phyloP scores from a whole-genome alignment of 1,139 yeast genomes.

The Yamadazyma membranifaciens region DNA sequence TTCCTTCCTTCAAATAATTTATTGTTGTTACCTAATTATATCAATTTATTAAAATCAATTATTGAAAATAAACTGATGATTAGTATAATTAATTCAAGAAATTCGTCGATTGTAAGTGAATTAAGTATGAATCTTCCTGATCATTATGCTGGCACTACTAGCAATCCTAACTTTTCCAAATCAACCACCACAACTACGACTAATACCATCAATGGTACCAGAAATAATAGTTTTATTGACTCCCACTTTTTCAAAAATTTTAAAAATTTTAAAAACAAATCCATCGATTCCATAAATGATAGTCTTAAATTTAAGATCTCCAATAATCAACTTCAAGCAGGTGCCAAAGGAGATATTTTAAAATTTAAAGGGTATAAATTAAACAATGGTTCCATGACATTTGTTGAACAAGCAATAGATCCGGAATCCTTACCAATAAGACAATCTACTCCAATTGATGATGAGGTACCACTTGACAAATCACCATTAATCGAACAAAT shows the following conservation, averaged over 20 bases:
- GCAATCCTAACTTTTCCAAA: background rate
- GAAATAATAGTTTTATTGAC: slow-evolving; percentile 1
- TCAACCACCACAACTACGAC: background rate
- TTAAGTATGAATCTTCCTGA: slow-evolving; percentile 3
- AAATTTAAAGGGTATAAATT: slow-evolving; percentile 12
- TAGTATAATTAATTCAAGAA: slow-evolving; percentile 1
- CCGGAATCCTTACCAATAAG: slow-evolving; percentile 1
- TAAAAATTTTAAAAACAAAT: slow-evolving; percentile 17
- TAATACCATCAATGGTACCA: slow-evolving; percentile 6
- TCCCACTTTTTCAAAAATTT: slow-evolving; percentile 13
- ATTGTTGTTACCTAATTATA: slow-evolving; percentile 14
- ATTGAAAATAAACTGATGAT: slow-evolving; percentile 5
- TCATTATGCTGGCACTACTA: background rate
- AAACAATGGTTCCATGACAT: slow-evolving; percentile 11
- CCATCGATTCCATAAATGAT: slow-evolving; percentile 17
- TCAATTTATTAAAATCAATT: slow-evolving; percentile 13
- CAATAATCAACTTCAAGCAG: background rate
- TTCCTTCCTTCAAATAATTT: slow-evolving; percentile 16
- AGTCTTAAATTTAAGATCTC: slow-evolving; percentile 5
- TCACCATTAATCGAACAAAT: background rate
- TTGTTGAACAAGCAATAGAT: slow-evolving; percentile 8
- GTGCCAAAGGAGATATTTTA: background rate
- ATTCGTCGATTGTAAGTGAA: slow-evolving; percentile 1
- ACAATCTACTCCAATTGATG: slow-evolving; percentile 3
- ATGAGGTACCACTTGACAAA: background rate